Evolutionary conservation across 441 rosid species (phyloP), one percentile per base, ranked within the genome.

Genomic region (Brassica balearica): DNA sequence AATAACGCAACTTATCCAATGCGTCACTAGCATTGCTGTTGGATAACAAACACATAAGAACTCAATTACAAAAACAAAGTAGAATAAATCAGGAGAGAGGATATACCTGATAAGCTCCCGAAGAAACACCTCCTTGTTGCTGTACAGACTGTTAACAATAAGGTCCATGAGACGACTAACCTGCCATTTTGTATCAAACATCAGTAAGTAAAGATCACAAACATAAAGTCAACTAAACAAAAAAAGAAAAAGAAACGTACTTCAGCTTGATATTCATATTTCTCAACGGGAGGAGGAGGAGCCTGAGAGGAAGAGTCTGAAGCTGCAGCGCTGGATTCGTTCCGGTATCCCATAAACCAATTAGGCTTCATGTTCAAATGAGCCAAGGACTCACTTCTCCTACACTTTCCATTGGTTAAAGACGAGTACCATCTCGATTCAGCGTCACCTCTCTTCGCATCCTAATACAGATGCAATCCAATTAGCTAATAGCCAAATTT

Each of bases 1-100:
- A 87, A 84, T 88, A 95, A 75, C 99, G 88, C 67, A 95, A 82
- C 78, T 95, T 95, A 87, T 95, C 98, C 88, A 93, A 77, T 58
- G 99, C 99, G 87, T 95, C 99, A 79, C 99, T 95, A 72, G 98
- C 98, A 84, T 95, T 95, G 76, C 99, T 95, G 88, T 43, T 15
- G 71, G 12, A 32, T 12, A 72, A 56, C 4, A 77, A 81, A 76
- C 0, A 19, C 15, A 62, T 1, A 17, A 19, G 19, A 19, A 19
- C 19, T 19, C 19, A 19, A 19, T 19, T 19, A 19, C 1, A 1
- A 19, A 19, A 19, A 19, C 17, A 17, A 19, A 23, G 27, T 0
- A 20, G 56, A 25, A 8, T 9, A 5, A 38, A 32, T 38, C 55
- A 66, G 55, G 55, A 66, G 1, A 11, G 3, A 66, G 15, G 55